phyloP scores from a whole-genome alignment of 2,329 filamentous ascomycete species.

The Ophiostoma quercus region DNA sequence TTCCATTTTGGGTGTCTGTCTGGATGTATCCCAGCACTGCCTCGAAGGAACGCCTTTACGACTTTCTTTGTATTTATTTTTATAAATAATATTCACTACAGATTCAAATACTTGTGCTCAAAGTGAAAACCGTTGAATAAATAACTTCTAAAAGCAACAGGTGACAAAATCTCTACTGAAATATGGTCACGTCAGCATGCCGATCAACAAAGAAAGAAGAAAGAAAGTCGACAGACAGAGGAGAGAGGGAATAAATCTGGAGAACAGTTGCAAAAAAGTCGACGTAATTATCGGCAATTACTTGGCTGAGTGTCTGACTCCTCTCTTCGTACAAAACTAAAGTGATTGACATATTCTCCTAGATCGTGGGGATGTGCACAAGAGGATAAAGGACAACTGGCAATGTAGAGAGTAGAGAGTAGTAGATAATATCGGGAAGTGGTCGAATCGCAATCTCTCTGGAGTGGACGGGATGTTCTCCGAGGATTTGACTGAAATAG shows the following conservation, averaged over 20 bases:
- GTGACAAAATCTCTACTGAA: background rate
- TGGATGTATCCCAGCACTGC: no score
- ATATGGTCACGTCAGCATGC: background rate
- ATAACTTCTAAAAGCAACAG: no score
- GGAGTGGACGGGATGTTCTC: slow-evolving; percentile 5
- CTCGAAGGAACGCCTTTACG: no score
- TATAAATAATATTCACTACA: no score
- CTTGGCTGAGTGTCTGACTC: no score
- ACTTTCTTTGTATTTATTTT: no score
- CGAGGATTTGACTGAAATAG: background rate
- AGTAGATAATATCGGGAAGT: background rate
- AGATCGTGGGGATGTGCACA: background rate
- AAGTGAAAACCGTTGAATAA: no score
- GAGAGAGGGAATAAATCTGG: no score
- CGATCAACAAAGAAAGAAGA: background rate
- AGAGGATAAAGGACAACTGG: background rate
- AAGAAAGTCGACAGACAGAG: background rate
- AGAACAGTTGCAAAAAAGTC: no score
- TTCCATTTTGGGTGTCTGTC: background rate
- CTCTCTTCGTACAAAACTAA: background rate
- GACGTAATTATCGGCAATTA: background rate
- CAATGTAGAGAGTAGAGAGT: background rate
- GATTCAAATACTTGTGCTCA: no score
- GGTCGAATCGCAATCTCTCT: background rate
- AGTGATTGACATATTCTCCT: background rate